Base-by-base conservation (phyloP, 306 rosid species). In the Rosa rugosa region DNA sequence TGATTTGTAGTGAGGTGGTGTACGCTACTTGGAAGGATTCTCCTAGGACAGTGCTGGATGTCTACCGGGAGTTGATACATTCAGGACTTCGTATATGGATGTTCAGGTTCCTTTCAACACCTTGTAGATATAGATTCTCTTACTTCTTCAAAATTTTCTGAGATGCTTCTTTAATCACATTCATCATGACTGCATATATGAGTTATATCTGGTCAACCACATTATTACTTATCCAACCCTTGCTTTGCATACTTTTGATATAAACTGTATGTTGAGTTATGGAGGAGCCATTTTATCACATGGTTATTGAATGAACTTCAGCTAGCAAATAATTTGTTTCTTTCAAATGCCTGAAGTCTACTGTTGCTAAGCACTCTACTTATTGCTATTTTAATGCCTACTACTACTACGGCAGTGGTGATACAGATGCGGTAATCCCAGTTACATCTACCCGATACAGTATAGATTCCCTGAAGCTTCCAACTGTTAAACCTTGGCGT, bases 361-460 rank as follows among this genome's bases (percentile, higher is more conserved):
- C 63, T 59, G 25, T 20, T 70, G 81, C 14, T 64, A 53, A 56
- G 40, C 59, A 31, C 76, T 69, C 27, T 51, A 62, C 16, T 74
- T 10, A 31, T 54, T 44, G 22, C 18, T 54, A 53, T 84, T 56
- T 56, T 76, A 72, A 47, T 69, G 22, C 54, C 8, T 71, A 4
- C 83, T 34, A 6, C 83, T 74, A 5, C 84, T 17, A 5, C 82
- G 79, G 62, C 97, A 94, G 99, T 86, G 97, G 97, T 34, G 95
- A 94, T 54, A 92, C 97, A 46, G 97, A 91, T 53, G 16, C 88
- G 0, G 67, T 94, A 60, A 60, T 94, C 79, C 99, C 97, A 5
- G 85, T 89, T 69, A 92, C 97, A 80, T 87, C 99, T 53, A 89
- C 97, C 71, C 93, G 99, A 65, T 82, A 84, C 67, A 91, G 92